A percentile compares a stretch with the other conserved stretches of the same genome.
Conservation (phyloP, 495 filamentous ascomycete genomes). For the Neurospora tetrasperma region DNA sequence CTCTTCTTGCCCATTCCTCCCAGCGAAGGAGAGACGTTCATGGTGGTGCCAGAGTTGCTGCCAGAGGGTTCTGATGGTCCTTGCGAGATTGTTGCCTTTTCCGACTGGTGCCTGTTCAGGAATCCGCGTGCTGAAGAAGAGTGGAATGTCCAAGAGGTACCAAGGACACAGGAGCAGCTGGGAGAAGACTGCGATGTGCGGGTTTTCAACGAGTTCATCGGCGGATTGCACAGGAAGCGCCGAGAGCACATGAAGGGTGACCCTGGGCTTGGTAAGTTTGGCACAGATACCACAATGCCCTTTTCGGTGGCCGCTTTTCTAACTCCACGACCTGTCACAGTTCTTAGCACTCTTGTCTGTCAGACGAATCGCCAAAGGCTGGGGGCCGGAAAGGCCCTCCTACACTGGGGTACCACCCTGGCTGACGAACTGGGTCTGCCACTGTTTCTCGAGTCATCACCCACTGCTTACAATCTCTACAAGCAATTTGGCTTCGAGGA, state of each 20-base stretch:
- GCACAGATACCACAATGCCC: neutral
- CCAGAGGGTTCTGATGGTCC: slow-evolving; percentile 8
- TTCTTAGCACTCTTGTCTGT: slow-evolving; percentile 15
- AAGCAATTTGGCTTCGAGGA: slow-evolving; percentile 17
- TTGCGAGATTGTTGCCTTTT: slow-evolving; percentile 19
- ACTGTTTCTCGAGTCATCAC: slow-evolving; percentile 16
- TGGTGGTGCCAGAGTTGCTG: slow-evolving; percentile 19
- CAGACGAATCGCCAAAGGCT: slow-evolving; percentile 13
- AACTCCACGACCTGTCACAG: slow-evolving; percentile 10
- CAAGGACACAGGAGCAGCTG: slow-evolving; percentile 12
- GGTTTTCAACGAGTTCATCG: slow-evolving; percentile 18
- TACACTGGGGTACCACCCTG: slow-evolving; percentile 15
- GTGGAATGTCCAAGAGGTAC: slow-evolving; percentile 12
- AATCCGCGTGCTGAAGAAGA: slow-evolving; percentile 15
- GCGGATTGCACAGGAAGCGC: slow-evolving; percentile 9
- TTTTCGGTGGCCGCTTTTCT: neutral
- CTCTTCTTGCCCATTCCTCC: slow-evolving; percentile 1
- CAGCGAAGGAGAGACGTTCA: slow-evolving; percentile 3
- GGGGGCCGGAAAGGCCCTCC: slow-evolving; percentile 19
- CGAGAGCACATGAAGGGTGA: slow-evolving; percentile 15
- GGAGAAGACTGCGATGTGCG: slow-evolving; percentile 14
- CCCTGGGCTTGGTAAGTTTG: slow-evolving; percentile 15
- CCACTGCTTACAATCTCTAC: slow-evolving; percentile 19
- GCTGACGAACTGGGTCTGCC: slow-evolving; percentile 20
- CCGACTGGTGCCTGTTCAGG: slow-evolving; percentile 14